phyloP scores from a whole-genome alignment of 371 early-diverging fungal species.

The Capillidium heterosporum region DNA sequence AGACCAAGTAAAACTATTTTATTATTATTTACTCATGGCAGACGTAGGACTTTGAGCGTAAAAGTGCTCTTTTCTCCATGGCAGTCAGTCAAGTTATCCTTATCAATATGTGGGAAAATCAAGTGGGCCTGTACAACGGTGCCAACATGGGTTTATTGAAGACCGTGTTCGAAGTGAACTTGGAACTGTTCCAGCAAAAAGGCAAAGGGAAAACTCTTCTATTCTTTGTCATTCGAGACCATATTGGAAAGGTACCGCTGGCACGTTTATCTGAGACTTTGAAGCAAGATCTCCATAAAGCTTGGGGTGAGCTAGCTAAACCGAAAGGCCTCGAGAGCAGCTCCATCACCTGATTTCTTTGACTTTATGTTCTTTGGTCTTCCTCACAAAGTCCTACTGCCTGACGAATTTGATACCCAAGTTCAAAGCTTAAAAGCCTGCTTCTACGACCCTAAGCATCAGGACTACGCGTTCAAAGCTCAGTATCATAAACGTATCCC shows the following conservation, averaged over 20 bases:
- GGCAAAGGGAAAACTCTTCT: conserved; percentile 69
- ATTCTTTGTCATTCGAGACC: conserved; percentile 92
- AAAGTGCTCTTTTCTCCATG: conserved; percentile 90
- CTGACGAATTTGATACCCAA: conserved; percentile 61
- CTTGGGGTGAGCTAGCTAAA: conserved; percentile 79
- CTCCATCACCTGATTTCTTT: conserved; percentile 72
- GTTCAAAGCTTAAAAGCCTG: conserved; percentile 46
- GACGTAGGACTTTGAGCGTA: conserved; percentile 87
- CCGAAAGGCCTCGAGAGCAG: conserved; percentile 66
- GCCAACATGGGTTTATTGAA: conserved; percentile 97
- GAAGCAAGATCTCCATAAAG: conserved; percentile 61
- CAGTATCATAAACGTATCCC: conserved; percentile 84
- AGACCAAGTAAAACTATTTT: conserved; percentile 47
- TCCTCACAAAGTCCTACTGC: conserved; percentile 78
- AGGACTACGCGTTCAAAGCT: conserved; percentile 68
- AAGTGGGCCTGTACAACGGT: conserved; percentile 94
- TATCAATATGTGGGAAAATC: conserved; percentile 94
- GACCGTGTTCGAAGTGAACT: conserved; percentile 94
- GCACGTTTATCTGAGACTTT: conserved; percentile 61
- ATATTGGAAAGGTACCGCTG: conserved; percentile 75
- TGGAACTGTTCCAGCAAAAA: conserved; percentile 81
- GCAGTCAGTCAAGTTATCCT: conserved; percentile 90
- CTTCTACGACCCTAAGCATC: conserved; percentile 45
- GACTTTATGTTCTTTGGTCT: conserved; percentile 80
- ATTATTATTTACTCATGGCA: neutral